Evolutionary conservation across 768 basidiomycete genomes (phyloP), one percentile per base, ranked within the genome.

Genomic region (Mycena olivaceomarginata): DNA sequence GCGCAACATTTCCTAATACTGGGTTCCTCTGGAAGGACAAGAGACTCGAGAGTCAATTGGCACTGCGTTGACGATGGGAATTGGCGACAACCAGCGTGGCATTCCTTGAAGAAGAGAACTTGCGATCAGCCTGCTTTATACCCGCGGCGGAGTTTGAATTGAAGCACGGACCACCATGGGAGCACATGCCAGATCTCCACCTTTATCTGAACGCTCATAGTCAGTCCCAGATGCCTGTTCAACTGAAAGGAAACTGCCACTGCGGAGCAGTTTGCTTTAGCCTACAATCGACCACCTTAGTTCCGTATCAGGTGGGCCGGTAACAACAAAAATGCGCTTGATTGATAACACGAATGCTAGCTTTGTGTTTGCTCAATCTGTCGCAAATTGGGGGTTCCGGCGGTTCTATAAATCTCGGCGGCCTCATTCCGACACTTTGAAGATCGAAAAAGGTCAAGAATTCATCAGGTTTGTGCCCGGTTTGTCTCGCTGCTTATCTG

Each of bases 291-390:
- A 93, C 91, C 80, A 93, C 92, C 0, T 87, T 93, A 2, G 87
- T 93, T 7, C 93, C 93, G 9, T 94, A 93, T 81, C 92, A 93
- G 86, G 93, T 92, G 70, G 40, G 85, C 76, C 43, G 45, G 16
- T 4, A 53, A 15, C 7, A 13, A 31, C 39, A 48, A 6, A 31
- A 31, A 48, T 43, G 64, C n/a, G 46, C 57, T 64, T 13, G 40
- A n/a, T 53, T 25, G 15, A 39, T 48, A 25, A 6, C 5, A 6
- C 5, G 9, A 40, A 63, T 60, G 45, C 12, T 31, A 93, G 91
- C 82, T 94, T 43, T 94, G 93, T 79, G 68, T 91, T 7, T 94
- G 93, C 81, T 93, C 92, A 45, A 93, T 94, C 76, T 94, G 93
- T 80, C 91, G 93, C 73, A 94, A 94, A 82, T 92, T 12, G 93